phyloP scores from a whole-genome alignment of 805 yeast genomes.

The Wickerhamiella parazyma region DNA sequence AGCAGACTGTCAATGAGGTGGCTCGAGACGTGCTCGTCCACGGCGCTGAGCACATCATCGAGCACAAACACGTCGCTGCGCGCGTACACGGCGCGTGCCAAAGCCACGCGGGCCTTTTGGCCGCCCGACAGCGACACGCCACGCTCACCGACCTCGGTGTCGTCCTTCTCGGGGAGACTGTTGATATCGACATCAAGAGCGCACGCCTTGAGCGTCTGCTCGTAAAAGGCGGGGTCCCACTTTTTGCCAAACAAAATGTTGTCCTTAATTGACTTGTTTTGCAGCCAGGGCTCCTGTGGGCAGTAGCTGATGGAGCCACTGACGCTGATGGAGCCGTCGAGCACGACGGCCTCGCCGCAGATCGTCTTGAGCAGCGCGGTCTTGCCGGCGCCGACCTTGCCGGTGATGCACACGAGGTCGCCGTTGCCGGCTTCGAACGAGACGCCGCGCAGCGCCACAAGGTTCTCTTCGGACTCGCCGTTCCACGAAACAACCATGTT shows the following conservation, averaged over 20 bases:
- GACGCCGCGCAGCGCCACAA: slow-evolving; percentile 29
- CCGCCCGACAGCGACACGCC: slow-evolving; percentile 96
- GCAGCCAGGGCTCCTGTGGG: slow-evolving; percentile 83
- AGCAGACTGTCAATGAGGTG: slow-evolving; percentile 64
- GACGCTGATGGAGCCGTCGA: slow-evolving; percentile 49
- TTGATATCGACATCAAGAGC: slow-evolving; percentile 68
- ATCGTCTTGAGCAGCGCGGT: slow-evolving; percentile 64
- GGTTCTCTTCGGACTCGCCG: slow-evolving; percentile 32
- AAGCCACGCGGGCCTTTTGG: slow-evolving; percentile 86
- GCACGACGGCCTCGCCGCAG: slow-evolving; percentile 61
- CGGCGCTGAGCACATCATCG: slow-evolving; percentile 93
- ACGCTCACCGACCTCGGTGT: slow-evolving; percentile 90
- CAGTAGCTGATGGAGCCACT: slow-evolving; percentile 72
- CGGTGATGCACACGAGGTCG: slow-evolving; percentile 66
- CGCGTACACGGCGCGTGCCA: slow-evolving; percentile 92
- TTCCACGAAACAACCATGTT: slow-evolving; percentile 39
- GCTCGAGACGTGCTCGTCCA: slow-evolving; percentile 91
- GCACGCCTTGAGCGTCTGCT: slow-evolving; percentile 73
- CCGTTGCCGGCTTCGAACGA: slow-evolving; percentile 56
- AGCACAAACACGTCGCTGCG: slow-evolving; percentile 82
- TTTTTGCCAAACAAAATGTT: slow-evolving; percentile 82
- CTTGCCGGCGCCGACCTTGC: slow-evolving; percentile 77
- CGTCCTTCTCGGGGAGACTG: slow-evolving; percentile 76
- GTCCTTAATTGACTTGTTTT: slow-evolving; percentile 79
- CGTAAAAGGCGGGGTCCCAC: slow-evolving; percentile 69